phyloP scores from a whole-genome alignment of 108 stramenopile genomes.

The Fistulifera solaris region DNA sequence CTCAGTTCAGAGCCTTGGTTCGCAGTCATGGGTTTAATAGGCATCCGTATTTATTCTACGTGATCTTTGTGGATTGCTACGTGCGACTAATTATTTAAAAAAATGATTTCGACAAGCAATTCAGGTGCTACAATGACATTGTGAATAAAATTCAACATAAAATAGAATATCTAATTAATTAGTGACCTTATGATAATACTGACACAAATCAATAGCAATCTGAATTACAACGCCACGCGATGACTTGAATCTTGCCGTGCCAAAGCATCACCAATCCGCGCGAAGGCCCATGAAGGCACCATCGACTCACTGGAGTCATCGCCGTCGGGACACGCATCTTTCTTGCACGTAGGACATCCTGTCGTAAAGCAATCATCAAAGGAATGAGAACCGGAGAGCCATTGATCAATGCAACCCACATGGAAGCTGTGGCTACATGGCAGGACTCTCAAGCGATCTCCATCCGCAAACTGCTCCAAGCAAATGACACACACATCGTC shows the following conservation, averaged over 20 bases:
- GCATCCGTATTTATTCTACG: too few relatives aligned
- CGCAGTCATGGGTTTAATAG: too few relatives aligned
- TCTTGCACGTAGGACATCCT: constrained; percentile 75
- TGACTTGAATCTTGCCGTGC: not conserved
- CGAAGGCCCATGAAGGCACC: constrained; percentile 71
- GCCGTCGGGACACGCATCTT: constrained; percentile 10
- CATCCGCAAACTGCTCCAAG: constrained; percentile 56
- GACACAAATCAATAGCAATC: too few relatives aligned
- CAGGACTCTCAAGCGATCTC: constrained; percentile 70
- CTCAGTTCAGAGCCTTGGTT: too few relatives aligned
- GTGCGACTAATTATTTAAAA: too few relatives aligned
- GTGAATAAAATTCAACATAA: too few relatives aligned
- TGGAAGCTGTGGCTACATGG: constrained; percentile 84
- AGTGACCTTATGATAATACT: too few relatives aligned
- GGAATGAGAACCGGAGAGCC: constrained; percentile 48
- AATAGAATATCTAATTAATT: too few relatives aligned
- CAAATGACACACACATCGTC: constrained; percentile 69
- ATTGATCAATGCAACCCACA: constrained; percentile 68
- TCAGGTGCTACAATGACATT: too few relatives aligned
- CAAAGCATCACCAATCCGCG: constrained; percentile 31
- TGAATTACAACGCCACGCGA: too few relatives aligned
- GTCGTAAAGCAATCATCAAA: constrained; percentile 40
- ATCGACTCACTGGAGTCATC: constrained; percentile 25
- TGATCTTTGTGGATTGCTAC: too few relatives aligned
- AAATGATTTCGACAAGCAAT: too few relatives aligned